Conservation (phyloP, 176 grass and related monocot species). For the barley (Hordeum vulgare) region MorexV3_pseudomolecules_assembly NC_058519.1:443317845-443318344, state of each 20-base stretch:
- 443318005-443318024: not conserved
- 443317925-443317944: not conserved
- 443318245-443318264: too few relatives aligned
- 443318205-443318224: too few relatives aligned
- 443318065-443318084: not conserved
- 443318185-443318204: too few relatives aligned
- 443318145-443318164: too few relatives aligned
- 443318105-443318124: too few relatives aligned
- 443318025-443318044: not conserved
- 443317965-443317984: constrained; percentile 4
- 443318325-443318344: too few relatives aligned
- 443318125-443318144: too few relatives aligned
- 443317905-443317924: not conserved
- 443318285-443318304: too few relatives aligned
- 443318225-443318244: too few relatives aligned
- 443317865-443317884: not conserved
- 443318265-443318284: too few relatives aligned
- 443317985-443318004: not conserved
- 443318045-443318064: not conserved
- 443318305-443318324: too few relatives aligned
- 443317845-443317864: not conserved
- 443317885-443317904: not conserved
- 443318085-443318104: not conserved
- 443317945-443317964: not conserved
- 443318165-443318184: too few relatives aligned